Evolutionary conservation across 1,284 basidiomycete species (phyloP).

Genomic region (Cryptococcus sp.): DNA sequence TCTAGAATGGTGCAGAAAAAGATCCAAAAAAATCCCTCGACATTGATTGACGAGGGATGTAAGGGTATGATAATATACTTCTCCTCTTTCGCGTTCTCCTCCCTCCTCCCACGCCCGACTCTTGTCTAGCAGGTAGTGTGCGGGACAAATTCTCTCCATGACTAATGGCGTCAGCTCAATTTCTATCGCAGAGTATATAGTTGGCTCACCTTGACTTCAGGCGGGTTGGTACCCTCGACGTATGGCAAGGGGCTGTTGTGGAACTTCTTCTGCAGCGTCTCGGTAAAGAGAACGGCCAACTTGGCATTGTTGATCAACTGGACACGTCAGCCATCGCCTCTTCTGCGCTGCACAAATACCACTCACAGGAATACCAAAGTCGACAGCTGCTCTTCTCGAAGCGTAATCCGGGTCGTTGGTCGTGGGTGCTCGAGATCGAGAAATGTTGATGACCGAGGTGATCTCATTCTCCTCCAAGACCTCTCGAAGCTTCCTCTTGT

Average conservation of each 20-base stretch:
- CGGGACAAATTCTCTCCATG: constrained; percentile 77
- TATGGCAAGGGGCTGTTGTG: constrained; percentile 74
- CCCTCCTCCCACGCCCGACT: neutral
- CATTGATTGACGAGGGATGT: neutral
- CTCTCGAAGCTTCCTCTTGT: constrained; percentile 91
- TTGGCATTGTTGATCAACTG: constrained; percentile 87
- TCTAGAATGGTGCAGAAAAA: neutral
- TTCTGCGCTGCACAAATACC: constrained; percentile 8
- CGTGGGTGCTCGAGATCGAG: constrained; percentile 69
- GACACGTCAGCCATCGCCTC: constrained; percentile 36
- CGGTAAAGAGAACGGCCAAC: constrained; percentile 84
- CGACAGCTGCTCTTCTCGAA: constrained; percentile 82
- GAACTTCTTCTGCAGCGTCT: constrained; percentile 83
- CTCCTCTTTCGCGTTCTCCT: neutral
- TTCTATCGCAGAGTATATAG: neutral
- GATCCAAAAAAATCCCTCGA: neutral
- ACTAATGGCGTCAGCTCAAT: constrained; percentile 35
- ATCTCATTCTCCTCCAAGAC: constrained; percentile 82
- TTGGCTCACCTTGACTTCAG: constrained; percentile 63
- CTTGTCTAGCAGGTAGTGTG: constrained; percentile 3
- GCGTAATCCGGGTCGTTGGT: constrained; percentile 94
- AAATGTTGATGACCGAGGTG: constrained; percentile 90
- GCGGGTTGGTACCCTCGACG: constrained; percentile 82
- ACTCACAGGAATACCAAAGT: constrained; percentile 64
- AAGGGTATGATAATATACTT: neutral